A percentile compares a stretch with the other conserved stretches of the same genome.
These are phyloP conservation scores for Lanmaoa pseudosensibilis DNA, from an alignment of 768 basidiomycete species.

Conservation along the genomic window DNA sequence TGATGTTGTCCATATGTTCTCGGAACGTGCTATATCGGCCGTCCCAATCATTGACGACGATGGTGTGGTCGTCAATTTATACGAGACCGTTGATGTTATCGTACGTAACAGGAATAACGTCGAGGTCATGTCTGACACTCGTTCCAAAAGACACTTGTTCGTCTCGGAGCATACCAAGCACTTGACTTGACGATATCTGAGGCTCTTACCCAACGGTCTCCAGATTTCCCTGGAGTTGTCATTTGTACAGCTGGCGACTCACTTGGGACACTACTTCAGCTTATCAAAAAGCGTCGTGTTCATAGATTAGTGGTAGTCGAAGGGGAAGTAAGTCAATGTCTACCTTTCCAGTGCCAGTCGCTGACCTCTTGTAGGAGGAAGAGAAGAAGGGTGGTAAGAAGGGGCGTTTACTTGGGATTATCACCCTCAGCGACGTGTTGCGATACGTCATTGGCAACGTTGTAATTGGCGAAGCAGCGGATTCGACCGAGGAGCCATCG, in stretches of 20 bases:
- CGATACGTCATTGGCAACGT: conserved; percentile 75
- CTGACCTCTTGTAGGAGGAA: conserved; percentile 58
- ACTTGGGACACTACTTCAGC: conserved; percentile 82
- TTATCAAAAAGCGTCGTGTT: conserved; percentile 90
- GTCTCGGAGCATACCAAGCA: conserved; percentile 92
- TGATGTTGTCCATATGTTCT: conserved; percentile 99
- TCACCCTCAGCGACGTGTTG: conserved; percentile 86
- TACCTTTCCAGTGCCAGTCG: neutral
- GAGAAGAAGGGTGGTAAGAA: conserved; percentile 78
- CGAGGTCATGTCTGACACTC: conserved; percentile 3
- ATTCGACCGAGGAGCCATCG: conserved; percentile 34
- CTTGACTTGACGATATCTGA: conserved; percentile 92
- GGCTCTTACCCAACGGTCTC: conserved; percentile 86
- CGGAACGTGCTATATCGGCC: conserved; percentile 90
- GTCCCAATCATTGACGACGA: conserved; percentile 94
- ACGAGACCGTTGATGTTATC: conserved; percentile 99
- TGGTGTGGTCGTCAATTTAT: conserved; percentile 92
- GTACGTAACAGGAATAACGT: conserved; percentile 40
- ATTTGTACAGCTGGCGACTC: conserved; percentile 94
- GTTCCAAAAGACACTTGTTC: conserved; percentile 77
- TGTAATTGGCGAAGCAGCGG: conserved; percentile 48
- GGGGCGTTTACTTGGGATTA: conserved; percentile 80
- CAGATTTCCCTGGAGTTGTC: conserved; percentile 96
- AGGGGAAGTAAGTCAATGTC: conserved; percentile 60
- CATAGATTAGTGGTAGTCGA: conserved; percentile 96